Evolutionary conservation across 129 eudicot species (phyloP), one percentile per base, ranked within the genome.

Genomic region (Kitagawia praeruptora): DNA sequence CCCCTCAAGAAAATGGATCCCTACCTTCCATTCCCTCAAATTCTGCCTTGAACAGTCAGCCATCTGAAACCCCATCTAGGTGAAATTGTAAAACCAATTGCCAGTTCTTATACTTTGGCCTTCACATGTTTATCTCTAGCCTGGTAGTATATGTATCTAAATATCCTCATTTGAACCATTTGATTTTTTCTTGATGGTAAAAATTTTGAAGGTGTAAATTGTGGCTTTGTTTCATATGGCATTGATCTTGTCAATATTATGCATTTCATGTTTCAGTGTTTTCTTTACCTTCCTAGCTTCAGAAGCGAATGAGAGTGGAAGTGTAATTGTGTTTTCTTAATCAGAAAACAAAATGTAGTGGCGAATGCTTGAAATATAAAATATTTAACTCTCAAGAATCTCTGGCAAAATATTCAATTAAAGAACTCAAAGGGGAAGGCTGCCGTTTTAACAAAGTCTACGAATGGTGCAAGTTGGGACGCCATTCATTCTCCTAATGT

Each of bases 51-150:
- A 89, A 89, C 77, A 87, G 93, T 87, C 93, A 91, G 83, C 97
- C 97, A 83, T 89, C 93, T n/a, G 97, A 89, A 88, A 89, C 97
- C 42, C 93, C 91, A 5, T 89, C 97, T 78, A 85, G 97, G 80
- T 89, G 87, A 81, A 83, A 81, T 40, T 81, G 81, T 70, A 83
- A 64, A 83, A 63, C 39, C 12, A 46, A 27, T 61, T 25, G 34
- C 37, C 14, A 61, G 9, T 8, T 61, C 14, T n/a, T n/a, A n/a
- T 61, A 34, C 69, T n/a, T 58, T 61, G 69, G 34, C 37, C 69
- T 58, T n/a, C 10, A n/a, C 69, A n/a, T 61, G 69, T 61, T 61
- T 9, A 61, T 16, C 69, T 9, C 2, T n/a, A 61, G 69, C 34
- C 67, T n/a, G 37, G 25, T 61, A 10, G 34, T 61, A 61, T 61